These are phyloP conservation scores for Suillus discolor DNA, from an alignment of 768 basidiomycete species.

Conservation along the genomic window DNA sequence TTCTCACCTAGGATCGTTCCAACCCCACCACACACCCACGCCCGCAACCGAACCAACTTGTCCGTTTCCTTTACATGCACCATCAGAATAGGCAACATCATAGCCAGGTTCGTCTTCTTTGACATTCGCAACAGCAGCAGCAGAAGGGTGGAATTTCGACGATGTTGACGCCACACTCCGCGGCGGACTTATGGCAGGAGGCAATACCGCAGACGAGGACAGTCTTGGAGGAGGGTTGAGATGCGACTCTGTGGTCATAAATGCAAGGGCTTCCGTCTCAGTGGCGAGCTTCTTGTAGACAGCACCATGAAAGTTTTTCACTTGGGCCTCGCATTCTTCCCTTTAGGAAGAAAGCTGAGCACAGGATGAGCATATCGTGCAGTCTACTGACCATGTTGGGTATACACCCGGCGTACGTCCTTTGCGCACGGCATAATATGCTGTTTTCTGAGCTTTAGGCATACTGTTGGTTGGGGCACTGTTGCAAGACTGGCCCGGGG, in stretches of 20 bases:
- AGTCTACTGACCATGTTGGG: slow-evolving; percentile 57
- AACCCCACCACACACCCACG: slow-evolving; percentile 89
- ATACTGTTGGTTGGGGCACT: slow-evolving; percentile 20
- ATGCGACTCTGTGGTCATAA: slow-evolving; percentile 40
- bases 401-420: slow-evolving; percentile 72
- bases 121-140: slow-evolving; percentile 6
- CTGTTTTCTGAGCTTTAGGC: slow-evolving; percentile 44
- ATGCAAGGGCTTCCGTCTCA: slow-evolving; percentile 59
- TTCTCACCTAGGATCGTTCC: slow-evolving; percentile 58
- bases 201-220: slow-evolving; percentile 32
- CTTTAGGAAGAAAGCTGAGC: slow-evolving; percentile 37
- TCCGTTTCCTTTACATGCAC: slow-evolving; percentile 87
- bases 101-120: slow-evolving; percentile 31
- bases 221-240: slow-evolving; percentile 14
- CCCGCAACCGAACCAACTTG: slow-evolving; percentile 68
- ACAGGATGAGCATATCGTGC: neutral
- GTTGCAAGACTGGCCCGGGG: neutral
- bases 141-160: slow-evolving; percentile 1
- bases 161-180: neutral
- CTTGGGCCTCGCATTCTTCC: slow-evolving; percentile 71
- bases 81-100: slow-evolving; percentile 80
- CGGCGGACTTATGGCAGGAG: neutral
- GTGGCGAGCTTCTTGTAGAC: slow-evolving; percentile 68
- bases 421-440: slow-evolving; percentile 73
- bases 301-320: slow-evolving; percentile 63